Base-by-base conservation (phyloP, 257 asterid species). In the Solanum arcanum region DNA sequence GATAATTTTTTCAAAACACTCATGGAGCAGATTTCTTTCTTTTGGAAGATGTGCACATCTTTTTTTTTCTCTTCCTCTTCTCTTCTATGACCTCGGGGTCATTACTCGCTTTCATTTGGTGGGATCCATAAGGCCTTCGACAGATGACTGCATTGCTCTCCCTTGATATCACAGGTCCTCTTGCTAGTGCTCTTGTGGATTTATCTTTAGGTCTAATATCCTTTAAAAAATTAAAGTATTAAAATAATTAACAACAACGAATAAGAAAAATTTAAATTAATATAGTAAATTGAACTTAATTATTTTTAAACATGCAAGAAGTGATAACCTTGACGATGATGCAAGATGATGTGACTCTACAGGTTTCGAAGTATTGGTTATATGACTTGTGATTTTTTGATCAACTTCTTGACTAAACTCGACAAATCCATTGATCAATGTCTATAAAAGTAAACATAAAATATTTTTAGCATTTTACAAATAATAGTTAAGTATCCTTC, bases 391-490 rank as follows among this genome's bases (percentile, higher is more conserved):
- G 3, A n/a, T 0, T 64, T 64, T 4, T 27, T 11, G 72, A 0
- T 64, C 16, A n/a, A 64, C 72, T 64, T 64, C 33, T n/a, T 64
- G 18, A 5, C 3, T 5, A n/a, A 12, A 4, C 9, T 64, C 33
- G 9, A n/a, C 1, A 1, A 5, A 64, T 64, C 1, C 33, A 11
- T 0, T 1, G 3, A 5, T 12, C 7, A n/a, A 25, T 11, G 33
- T 2, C 16, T 64, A 14, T n/a, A 15, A 12, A 1, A n/a, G 2
- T 11, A 5, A 5, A 5, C 25, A n/a, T 64, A 64, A 64, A 6
- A 5, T n/a, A 12, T 12, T 13, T 37, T 37, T 39, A 12, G 1
- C 16, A 39, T n/a, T 75, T 75, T 2, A 7, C 21, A 41, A 41
- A 12, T 21, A 12, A 6, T 41, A 6, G 25, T 29, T 69, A 3